Percentiles rank a stretch among this genome's conserved stretches.
phyloP scores from a whole-genome alignment of 2,329 filamentous ascomycete genomes.

The Fusarium floridanum region DNA sequence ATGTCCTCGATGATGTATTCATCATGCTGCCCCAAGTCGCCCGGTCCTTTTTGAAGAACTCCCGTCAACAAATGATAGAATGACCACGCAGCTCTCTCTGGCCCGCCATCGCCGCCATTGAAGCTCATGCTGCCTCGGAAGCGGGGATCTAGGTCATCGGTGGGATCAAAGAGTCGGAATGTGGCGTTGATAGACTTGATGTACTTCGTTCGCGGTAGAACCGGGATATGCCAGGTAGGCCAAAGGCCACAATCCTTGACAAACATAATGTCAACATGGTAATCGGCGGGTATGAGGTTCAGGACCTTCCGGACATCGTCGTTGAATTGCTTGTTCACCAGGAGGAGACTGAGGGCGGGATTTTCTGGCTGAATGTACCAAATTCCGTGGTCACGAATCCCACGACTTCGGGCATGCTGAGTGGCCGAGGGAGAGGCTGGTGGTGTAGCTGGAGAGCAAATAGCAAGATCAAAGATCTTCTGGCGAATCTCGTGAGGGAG shows the following conservation, averaged over 20 bases:
- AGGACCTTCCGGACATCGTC: background rate
- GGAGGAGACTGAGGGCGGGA: background rate
- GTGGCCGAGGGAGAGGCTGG: constrained; percentile 3
- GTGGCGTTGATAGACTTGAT: constrained; percentile 8
- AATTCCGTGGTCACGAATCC: background rate
- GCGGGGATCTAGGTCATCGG: background rate
- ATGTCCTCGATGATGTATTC: constrained; percentile 10
- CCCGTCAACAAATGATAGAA: background rate
- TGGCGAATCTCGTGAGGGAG: constrained; percentile 12
- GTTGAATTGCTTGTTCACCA: constrained; percentile 7
- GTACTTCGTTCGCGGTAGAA: background rate
- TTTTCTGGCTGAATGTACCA: background rate
- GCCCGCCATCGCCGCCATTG: background rate
- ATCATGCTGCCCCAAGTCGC: background rate
- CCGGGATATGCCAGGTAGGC: constrained; percentile 12
- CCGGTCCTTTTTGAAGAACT: constrained; percentile 1
- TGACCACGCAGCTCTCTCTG: background rate
- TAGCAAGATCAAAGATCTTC: constrained; percentile 2
- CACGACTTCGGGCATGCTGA: background rate
- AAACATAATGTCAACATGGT: constrained; percentile 29
- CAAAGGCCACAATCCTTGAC: constrained; percentile 16
- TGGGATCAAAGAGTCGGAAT: constrained; percentile 21
- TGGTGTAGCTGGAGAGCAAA: background rate
- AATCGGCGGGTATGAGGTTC: background rate
- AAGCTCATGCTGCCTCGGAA: constrained; percentile 11